Conservation (phyloP, 2,329 filamentous ascomycete species). For the Paecilomyces variotii region DNA sequence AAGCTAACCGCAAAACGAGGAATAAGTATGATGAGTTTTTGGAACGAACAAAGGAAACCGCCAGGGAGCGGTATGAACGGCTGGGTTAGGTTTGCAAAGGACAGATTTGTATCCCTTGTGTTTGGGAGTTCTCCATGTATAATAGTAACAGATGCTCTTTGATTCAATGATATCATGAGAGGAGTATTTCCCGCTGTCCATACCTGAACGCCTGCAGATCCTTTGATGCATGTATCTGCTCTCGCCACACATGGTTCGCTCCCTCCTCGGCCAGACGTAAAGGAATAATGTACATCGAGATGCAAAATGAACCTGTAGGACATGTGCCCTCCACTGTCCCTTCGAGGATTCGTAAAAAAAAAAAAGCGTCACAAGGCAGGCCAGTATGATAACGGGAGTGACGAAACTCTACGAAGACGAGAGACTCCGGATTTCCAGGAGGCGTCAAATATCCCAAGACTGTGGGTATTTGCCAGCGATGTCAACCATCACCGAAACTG, state of each 20-base stretch:
- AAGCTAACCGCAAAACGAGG: slow-evolving; percentile 41
- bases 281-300: background rate
- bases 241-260: background rate
- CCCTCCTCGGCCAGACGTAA: background rate
- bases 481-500: background rate
- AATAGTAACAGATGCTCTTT: background rate
- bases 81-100: slow-evolving; percentile 20
- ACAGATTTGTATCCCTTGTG: background rate
- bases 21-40: slow-evolving; percentile 41
- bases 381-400: background rate
- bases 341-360: too few relatives aligned
- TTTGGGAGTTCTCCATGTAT: background rate
- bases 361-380: background rate
- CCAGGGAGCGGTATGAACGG: slow-evolving; percentile 40
- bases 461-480: background rate
- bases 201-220: background rate
- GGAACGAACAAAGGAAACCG: slow-evolving; percentile 39
- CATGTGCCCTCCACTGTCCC: background rate
- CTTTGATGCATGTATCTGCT: background rate
- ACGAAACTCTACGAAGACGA: too few relatives aligned
- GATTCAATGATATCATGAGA: slow-evolving; percentile 1
- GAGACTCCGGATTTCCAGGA: too few relatives aligned
- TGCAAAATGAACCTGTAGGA: background rate
- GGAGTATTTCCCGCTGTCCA: background rate
- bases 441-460: background rate